phyloP scores from a whole-genome alignment of 2,329 filamentous ascomycete species.

The Diaporthe sp. region DNA sequence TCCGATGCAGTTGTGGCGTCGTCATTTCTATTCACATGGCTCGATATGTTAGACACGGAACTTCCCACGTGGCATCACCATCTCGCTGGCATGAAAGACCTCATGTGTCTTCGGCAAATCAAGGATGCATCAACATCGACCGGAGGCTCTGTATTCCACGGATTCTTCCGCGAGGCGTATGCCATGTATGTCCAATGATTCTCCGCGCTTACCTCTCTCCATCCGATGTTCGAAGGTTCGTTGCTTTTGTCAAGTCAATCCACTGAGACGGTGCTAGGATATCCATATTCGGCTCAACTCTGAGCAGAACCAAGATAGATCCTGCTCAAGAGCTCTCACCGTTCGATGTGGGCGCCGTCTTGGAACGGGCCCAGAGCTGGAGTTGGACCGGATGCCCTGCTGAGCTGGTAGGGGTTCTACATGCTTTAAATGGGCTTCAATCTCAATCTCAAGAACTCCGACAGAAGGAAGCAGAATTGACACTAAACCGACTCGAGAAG shows the following conservation, averaged over 20 bases:
- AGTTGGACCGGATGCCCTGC: constrained; percentile 16
- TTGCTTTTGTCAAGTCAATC: not conserved
- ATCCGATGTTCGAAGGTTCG: not conserved
- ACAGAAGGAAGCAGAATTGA: not conserved
- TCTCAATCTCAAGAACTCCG: too few species aligned
- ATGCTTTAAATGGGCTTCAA: not conserved
- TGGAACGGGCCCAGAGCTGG: not conserved
- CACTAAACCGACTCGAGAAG: not conserved
- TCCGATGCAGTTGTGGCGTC: constrained; percentile 8
- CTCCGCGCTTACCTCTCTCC: not conserved
- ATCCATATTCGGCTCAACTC: constrained; percentile 16
- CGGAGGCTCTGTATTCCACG: not conserved
- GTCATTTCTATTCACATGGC: constrained; percentile 12
- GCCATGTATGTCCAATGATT: not conserved
- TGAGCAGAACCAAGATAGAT: constrained; percentile 18
- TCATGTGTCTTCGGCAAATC: constrained; percentile 3
- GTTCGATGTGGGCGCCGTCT: not conserved
- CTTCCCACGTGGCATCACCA: not conserved
- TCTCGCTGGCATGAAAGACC: constrained; percentile 14
- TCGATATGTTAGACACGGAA: not conserved
- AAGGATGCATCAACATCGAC: not conserved
- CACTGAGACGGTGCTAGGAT: not conserved
- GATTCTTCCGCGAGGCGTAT: constrained; percentile 5
- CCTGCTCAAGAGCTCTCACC: not conserved
- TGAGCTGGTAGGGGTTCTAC: not conserved